Evolutionary conservation across 768 basidiomycete species (phyloP).

Genomic region (Pleurotus pulmonarius): DNA sequence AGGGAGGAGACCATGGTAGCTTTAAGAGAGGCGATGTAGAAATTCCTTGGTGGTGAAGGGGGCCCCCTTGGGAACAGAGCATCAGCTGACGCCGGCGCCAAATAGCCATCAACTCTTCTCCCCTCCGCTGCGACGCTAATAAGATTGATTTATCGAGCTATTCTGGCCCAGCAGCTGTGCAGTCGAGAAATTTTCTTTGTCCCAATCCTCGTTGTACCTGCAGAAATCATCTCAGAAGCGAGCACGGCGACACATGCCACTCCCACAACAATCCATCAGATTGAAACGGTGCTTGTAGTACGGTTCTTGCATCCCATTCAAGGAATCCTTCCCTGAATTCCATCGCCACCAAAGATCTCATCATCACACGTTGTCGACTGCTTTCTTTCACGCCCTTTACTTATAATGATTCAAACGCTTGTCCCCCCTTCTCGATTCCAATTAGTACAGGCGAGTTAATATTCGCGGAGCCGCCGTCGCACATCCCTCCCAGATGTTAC

Average conservation of each 20-base stretch:
- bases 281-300: constrained; percentile 1
- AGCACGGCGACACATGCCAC: too few relatives aligned
- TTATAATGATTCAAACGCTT: too few relatives aligned
- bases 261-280: neutral
- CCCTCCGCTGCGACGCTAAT: neutral
- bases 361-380: too few relatives aligned
- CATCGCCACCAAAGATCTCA: neutral
- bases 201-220: neutral
- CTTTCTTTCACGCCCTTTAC: too few relatives aligned
- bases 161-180: neutral
- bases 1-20: constrained; percentile 1
- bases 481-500: too few relatives aligned
- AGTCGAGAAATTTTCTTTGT: neutral
- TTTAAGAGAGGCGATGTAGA: constrained; percentile 8
- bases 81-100: constrained; percentile 5
- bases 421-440: too few relatives aligned
- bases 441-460: too few relatives aligned
- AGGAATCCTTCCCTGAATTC: neutral
- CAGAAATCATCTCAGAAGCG: neutral
- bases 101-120: constrained; percentile 5
- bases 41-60: constrained; percentile 7
- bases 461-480: too few relatives aligned
- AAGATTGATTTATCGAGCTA: too few relatives aligned
- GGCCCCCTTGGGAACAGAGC: constrained; percentile 5
- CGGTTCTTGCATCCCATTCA: neutral